phyloP scores from a whole-genome alignment of 371 early-diverging fungal species.

The Blakeslea trispora region DNA sequence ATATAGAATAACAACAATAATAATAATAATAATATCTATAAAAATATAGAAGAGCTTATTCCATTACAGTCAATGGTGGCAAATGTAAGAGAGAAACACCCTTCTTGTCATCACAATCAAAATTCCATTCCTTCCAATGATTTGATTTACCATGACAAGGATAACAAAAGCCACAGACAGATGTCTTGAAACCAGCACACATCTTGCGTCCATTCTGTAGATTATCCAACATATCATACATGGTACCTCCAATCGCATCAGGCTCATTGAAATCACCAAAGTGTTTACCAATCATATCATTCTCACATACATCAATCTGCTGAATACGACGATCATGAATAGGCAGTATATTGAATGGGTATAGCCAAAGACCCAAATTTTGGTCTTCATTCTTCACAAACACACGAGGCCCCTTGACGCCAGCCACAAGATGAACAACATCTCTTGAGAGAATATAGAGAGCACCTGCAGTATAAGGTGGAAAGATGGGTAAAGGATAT shows the following conservation, averaged over 20 bases:
- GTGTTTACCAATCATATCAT: conserved; percentile 64
- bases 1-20: too few relatives aligned
- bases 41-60: too few relatives aligned
- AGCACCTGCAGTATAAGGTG: conserved; percentile 62
- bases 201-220: conserved; percentile 43
- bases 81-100: conserved; percentile 51
- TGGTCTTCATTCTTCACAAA: conserved; percentile 62
- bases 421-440: conserved; percentile 55
- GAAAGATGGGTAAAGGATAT: conserved; percentile 53
- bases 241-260: conserved; percentile 57
- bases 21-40: too few relatives aligned
- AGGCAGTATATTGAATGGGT: conserved; percentile 58
- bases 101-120: conserved; percentile 58
- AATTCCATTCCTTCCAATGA: conserved; percentile 62
- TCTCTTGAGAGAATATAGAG: conserved; percentile 60
- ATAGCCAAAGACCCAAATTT: conserved; percentile 63
- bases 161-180: conserved; percentile 59
- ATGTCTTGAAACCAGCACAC: conserved; percentile 44
- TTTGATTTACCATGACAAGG: conserved; percentile 58
- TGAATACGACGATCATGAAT: conserved; percentile 61
- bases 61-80: conserved; percentile 39
- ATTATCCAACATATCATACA: conserved; percentile 59
- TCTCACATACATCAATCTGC: conserved; percentile 65
- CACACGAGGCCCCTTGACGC: conserved; percentile 53
- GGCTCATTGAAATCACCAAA: conserved; percentile 59